Percentiles rank a stretch among this genome's conserved stretches.
Evolutionary conservation across 768 basidiomycete species (phyloP).

Genomic region (Exsudoporus frostii): DNA sequence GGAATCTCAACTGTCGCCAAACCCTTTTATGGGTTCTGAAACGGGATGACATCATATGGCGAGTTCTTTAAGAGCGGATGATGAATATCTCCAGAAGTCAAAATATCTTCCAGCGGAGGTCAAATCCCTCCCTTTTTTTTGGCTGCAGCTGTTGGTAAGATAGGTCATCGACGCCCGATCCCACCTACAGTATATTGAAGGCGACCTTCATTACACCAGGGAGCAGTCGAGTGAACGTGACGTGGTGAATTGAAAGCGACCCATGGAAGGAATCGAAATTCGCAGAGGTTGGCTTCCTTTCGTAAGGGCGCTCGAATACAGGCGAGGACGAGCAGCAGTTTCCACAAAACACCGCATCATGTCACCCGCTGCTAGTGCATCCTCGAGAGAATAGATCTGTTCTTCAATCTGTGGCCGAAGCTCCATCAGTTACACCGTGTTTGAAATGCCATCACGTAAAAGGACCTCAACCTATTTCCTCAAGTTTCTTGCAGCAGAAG

Average conservation of each 20-base stretch:
- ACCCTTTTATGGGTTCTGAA: conserved; percentile 44
- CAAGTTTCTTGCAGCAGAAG: conserved; percentile 45
- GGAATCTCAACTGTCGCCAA: conserved; percentile 49
- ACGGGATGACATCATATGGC: conserved; percentile 74
- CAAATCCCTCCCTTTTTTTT: conserved; percentile 62
- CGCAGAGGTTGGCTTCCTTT: conserved; percentile 16
- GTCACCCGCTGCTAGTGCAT: conserved; percentile 36
- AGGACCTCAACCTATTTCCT: conserved; percentile 68
- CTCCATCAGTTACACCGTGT: conserved; percentile 51
- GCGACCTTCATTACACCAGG: conserved; percentile 79
- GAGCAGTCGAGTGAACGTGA: conserved; percentile 67
- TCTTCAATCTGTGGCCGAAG: conserved; percentile 44
- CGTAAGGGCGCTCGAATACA: conserved; percentile 32
- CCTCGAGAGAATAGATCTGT: conserved; percentile 34
- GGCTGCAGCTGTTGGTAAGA: conserved; percentile 51
- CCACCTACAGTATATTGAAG: conserved; percentile 66
- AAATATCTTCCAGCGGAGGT: conserved; percentile 67
- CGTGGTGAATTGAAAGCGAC: conserved; percentile 64
- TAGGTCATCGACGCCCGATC: conserved; percentile 53
- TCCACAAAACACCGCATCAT: conserved; percentile 56
- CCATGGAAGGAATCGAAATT: conserved; percentile 22
- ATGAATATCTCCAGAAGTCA: conserved; percentile 80
- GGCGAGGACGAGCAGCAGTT: conserved; percentile 41
- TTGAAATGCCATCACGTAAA: conserved; percentile 58
- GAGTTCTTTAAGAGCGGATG: conserved; percentile 72